Evolutionary conservation across 805 yeast genomes (phyloP).

Genomic region (Kazachstania bromeliacearum): DNA sequence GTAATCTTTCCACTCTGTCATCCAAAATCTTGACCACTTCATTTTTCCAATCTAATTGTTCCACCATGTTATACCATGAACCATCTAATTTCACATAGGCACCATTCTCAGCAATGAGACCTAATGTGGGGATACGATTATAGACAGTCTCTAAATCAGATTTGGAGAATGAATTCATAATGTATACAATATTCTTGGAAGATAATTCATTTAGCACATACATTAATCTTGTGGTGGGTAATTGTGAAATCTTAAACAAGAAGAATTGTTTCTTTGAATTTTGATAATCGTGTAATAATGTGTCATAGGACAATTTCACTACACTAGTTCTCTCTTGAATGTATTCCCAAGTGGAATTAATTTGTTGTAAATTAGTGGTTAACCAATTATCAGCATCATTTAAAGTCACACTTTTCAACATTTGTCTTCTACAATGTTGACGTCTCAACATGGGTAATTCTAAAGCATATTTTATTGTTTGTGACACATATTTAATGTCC

Average conservation of each 20-base stretch:
- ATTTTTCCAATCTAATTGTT: slow-evolving; percentile 37
- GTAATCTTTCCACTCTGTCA: slow-evolving; percentile 56
- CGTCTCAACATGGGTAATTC: slow-evolving; percentile 53
- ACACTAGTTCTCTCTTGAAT: slow-evolving; percentile 33
- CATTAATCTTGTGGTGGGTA: slow-evolving; percentile 54
- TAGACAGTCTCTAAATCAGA: slow-evolving; percentile 58
- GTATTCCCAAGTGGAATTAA: slow-evolving; percentile 43
- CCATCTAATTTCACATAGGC: slow-evolving; percentile 54
- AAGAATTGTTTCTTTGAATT: slow-evolving; percentile 34
- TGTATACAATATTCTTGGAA: slow-evolving; percentile 56
- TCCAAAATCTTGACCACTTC: slow-evolving; percentile 29
- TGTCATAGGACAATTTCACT: slow-evolving; percentile 25
- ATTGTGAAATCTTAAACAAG: slow-evolving; percentile 37
- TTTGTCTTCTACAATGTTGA: slow-evolving; percentile 47
- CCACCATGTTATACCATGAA: slow-evolving; percentile 56
- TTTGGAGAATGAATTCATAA: slow-evolving; percentile 57
- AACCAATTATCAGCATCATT: slow-evolving; percentile 79
- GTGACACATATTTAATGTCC: slow-evolving; percentile 61
- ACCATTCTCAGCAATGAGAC: slow-evolving; percentile 86
- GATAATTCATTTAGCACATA: slow-evolving; percentile 54
- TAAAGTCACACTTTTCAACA: slow-evolving; percentile 46
- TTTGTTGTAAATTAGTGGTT: slow-evolving; percentile 40
- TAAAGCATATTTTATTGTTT: slow-evolving; percentile 50
- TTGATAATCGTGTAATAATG: slow-evolving; percentile 23
- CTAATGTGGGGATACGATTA: slow-evolving; percentile 57